phyloP scores from a whole-genome alignment of 2,329 filamentous ascomycete genomes.

The Lasiodiplodia gonubiensis region DNA sequence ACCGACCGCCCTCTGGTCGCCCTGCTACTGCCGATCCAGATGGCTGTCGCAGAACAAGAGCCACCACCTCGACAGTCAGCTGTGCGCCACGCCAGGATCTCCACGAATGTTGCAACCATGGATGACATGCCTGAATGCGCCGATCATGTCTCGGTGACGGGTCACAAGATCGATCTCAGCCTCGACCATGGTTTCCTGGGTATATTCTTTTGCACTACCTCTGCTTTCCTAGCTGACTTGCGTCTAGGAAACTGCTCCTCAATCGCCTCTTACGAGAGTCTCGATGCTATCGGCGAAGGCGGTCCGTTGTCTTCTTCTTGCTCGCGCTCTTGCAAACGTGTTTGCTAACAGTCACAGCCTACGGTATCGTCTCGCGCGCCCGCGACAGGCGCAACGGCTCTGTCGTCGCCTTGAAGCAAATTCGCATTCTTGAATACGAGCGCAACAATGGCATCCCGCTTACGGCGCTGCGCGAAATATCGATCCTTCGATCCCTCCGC shows the following conservation, averaged over 20 bases:
- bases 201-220: constrained; percentile 20
- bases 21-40: background rate
- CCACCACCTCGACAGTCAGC: background rate
- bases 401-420: constrained; percentile 46
- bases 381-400: constrained; percentile 37
- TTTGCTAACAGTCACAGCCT: background rate
- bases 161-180: constrained; percentile 35
- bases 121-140: background rate
- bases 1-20: background rate
- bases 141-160: constrained; percentile 37
- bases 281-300: constrained; percentile 45
- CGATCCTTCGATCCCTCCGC: constrained; percentile 43
- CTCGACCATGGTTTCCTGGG: constrained; percentile 36
- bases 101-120: background rate
- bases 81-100: constrained; percentile 6
- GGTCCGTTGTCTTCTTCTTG: constrained; percentile 33
- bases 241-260: constrained; percentile 42
- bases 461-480: constrained; percentile 44
- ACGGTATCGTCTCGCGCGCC: constrained; percentile 42
- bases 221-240: constrained; percentile 2
- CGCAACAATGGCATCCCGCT: constrained; percentile 37
- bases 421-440: constrained; percentile 42
- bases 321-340: too few species aligned
- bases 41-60: background rate
- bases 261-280: constrained; percentile 41